phyloP scores from a whole-genome alignment of 805 yeast genomes.

The Metschnikowia dekortorum region DNA sequence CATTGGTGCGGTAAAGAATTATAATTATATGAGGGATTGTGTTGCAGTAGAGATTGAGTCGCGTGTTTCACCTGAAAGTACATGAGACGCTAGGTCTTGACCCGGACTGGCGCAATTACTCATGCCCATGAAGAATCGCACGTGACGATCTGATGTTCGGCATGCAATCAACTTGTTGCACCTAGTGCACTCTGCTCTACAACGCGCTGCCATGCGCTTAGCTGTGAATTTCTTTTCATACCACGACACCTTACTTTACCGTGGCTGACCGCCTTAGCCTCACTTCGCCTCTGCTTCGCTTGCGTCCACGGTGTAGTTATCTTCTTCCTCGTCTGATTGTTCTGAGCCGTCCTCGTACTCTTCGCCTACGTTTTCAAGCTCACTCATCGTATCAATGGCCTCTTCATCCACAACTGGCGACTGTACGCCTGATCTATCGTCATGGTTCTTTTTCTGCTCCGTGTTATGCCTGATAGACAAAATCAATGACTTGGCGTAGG shows the following conservation, averaged over 20 bases:
- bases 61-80: background rate
- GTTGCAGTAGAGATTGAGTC: background rate
- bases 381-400: constrained; percentile 6
- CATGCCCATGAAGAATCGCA: constrained; percentile 10
- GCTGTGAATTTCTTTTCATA: too few relatives aligned
- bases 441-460: constrained; percentile 21
- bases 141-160: constrained; percentile 5
- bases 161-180: background rate
- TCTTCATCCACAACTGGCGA: constrained; percentile 25
- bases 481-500: constrained; percentile 63
- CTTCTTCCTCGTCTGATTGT: constrained; percentile 3
- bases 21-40: background rate
- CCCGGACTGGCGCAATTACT: constrained; percentile 9
- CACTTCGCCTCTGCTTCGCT: background rate
- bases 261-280: too few relatives aligned
- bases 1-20: background rate
- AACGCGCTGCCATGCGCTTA: too few relatives aligned
- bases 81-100: background rate
- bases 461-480: constrained; percentile 39
- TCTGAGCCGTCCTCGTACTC: constrained; percentile 1
- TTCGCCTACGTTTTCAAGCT: constrained; percentile 8
- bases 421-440: constrained; percentile 22
- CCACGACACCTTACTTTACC: background rate
- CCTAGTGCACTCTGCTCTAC: too few relatives aligned
- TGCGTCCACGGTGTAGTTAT: background rate